Base-by-base conservation (phyloP, 148 eudicot species). In the Fagopyrum esculentum region DNA sequence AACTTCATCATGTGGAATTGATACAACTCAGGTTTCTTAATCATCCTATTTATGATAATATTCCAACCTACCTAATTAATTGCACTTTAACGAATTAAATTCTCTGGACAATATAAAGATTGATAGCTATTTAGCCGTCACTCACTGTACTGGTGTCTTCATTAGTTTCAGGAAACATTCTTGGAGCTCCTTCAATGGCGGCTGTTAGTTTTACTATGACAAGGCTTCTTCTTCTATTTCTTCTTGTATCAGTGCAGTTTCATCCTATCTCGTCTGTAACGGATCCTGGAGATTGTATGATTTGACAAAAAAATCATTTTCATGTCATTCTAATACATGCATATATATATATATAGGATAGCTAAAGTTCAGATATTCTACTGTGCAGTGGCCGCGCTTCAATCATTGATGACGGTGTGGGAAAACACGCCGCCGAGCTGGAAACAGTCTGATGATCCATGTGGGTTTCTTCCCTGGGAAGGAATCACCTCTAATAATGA, bases 341-440 rank as follows among this genome's bases (percentile, higher is more conserved):
- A 9, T 0, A 52, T 11, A 35, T 29, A 44, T 35, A 35, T 35
- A 35, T 35, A 35, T 35, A 35, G 40, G 2, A 35, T 35, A 35
- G 40, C 40, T 35, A 35, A 35, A 35, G 40, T 35, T 35, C 40
- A 35, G 40, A 35, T 35, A 35, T 35, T 35, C 40, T 35, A 35
- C 40, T 70, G 73, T 44, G 84, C 86, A 94, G 98, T 80, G 75
- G 87, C 88, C 1, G 89, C 80, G 47, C 93, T 94, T 22, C 80
- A 83, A 48, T 84, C 97, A 12, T 70, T 94, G 72, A 88, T 85
- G 80, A 83, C 80, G 73, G 84, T 85, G 75, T 94, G 98, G 97
- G 68, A 72, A 61, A 88, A 87, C 74, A 83, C 86, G 5, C 98
- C 97, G 15, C 97, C 97, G 4, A 89, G 87, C 78, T 94, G 98